Evolutionary conservation across 2,329 filamentous ascomycete species (phyloP), one percentile per base, ranked within the genome.

Genomic region (Microcera coccophila): DNA sequence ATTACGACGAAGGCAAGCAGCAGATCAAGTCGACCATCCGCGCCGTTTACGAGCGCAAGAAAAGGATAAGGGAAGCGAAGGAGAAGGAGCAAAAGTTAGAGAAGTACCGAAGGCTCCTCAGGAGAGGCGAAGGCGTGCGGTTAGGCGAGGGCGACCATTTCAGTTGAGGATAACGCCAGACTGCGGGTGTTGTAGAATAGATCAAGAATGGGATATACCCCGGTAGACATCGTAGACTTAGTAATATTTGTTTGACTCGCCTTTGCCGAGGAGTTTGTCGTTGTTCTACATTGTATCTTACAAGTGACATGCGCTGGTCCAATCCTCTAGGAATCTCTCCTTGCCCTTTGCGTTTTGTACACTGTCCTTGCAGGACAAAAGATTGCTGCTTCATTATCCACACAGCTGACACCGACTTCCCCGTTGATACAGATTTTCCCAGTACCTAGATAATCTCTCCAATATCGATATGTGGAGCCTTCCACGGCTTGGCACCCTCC

Each of bases 11-110:
- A 62, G 90, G 91, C 1, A 79, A 79, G 38, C 85, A 87, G 43
- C 82, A 87, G 65, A 87, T 93, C 16, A 82, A 80, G 50, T 75
- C 81, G 17, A 89, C 89, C 2, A 82, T 98, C 0, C 73, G 85
- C 39, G 93, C 90, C 3, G 89, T 98, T 2, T 98, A 95, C 65
- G 88, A 96, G 73, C 76, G 93, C 48, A 95, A 95, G 75, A 93
- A 85, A 70, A 79, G 74, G 61, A 58, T 71, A 45, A 73, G 90
- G 14, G 66, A 85, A 58, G 72, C 80, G 47, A 66, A 62, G 15
- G 76, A 81, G 57, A 61, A 55, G 5, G 60, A 52, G 3, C 62
- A 64, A 35, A 64, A 60, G 49, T 54, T 59, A 31, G 69, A 71
- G 42, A 63, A 64, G 38, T 71, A 68, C 24, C 68, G 76, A 36